phyloP scores from a whole-genome alignment of 2,329 filamentous ascomycete genomes.

The Monilinia laxa region DNA sequence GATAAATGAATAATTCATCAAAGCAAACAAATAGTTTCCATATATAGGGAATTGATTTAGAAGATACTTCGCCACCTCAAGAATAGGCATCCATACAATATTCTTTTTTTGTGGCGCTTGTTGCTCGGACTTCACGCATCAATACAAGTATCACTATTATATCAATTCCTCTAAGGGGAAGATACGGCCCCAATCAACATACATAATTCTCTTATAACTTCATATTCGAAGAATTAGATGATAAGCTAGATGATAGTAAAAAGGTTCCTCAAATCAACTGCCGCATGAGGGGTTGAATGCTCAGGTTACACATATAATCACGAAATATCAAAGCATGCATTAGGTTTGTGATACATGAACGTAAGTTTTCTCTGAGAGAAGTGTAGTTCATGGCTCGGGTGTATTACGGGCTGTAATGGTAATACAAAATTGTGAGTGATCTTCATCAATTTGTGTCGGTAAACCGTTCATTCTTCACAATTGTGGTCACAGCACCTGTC shows the following conservation, averaged over 20 bases:
- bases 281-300: neutral
- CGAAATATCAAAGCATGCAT: neutral
- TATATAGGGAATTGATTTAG: neutral
- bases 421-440: neutral
- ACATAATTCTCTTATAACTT: neutral
- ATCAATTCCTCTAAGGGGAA: neutral
- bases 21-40: no score
- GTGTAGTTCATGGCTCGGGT: neutral
- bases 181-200: neutral
- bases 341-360: neutral
- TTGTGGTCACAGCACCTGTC: neutral
- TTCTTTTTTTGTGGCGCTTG: constrained; percentile 1
- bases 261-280: neutral
- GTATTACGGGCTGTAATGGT: neutral
- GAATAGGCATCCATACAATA: neutral
- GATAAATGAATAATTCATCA: neutral
- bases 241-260: neutral
- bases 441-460: neutral
- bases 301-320: neutral
- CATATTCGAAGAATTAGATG: neutral
- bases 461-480: constrained; percentile 1
- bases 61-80: neutral
- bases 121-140: neutral
- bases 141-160: neutral
- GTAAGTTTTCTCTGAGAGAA: neutral